A percentile compares a stretch with the other conserved stretches of the same genome.
phyloP scores from a whole-genome alignment of 306 rosid genomes.

The apple (Malus domestica) region ASM211411v1 NC_041792.1:25502407-25502906 shows the following conservation, averaged over 20 bases:
- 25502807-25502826: not conserved
- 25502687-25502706: not conserved
- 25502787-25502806: not conserved
- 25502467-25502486: constrained; percentile 22
- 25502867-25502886: constrained; percentile 9
- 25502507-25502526: not conserved
- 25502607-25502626: not conserved
- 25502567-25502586: not conserved
- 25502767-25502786: not conserved
- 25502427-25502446: constrained; percentile 4
- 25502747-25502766: not conserved
- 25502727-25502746: not conserved
- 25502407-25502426: constrained; percentile 6
- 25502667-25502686: not conserved
- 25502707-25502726: not conserved
- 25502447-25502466: constrained; percentile 21
- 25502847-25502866: not conserved
- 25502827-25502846: not conserved
- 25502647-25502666: not conserved
- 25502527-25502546: not conserved
- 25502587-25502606: not conserved
- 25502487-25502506: not conserved
- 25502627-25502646: not conserved
- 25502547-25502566: not conserved
- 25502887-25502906: not conserved